Conservation (phyloP, 164 flowering plant genomes). For the Annona cherimola region DNA sequence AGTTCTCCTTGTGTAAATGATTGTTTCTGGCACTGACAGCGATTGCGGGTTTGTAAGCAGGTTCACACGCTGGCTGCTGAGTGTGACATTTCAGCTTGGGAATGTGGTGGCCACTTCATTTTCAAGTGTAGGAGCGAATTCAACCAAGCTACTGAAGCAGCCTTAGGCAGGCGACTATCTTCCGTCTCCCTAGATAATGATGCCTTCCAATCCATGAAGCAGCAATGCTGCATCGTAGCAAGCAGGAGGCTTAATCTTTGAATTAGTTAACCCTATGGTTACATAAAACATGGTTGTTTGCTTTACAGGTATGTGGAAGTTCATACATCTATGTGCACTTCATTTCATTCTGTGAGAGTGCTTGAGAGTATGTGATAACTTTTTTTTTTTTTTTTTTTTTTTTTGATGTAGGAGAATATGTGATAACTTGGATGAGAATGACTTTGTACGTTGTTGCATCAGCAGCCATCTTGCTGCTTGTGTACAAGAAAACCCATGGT, state of each 20-base stretch:
- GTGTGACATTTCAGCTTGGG: constrained; percentile 27
- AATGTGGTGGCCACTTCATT: constrained; percentile 30
- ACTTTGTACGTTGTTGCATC: no score
- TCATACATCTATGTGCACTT: no score
- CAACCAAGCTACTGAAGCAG: constrained; percentile 25
- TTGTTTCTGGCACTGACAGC: background rate
- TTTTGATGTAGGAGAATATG: no score
- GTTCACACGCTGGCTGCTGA: background rate
- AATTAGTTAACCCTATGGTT: no score
- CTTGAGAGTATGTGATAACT: no score
- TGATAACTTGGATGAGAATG: no score
- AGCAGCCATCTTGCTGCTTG: no score
- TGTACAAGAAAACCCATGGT: no score
- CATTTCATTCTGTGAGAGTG: no score
- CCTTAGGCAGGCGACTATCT: constrained; percentile 20
- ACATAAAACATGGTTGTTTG: no score
- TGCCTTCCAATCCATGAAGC: constrained; percentile 24
- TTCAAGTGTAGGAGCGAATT: constrained; percentile 20
- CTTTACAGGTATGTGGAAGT: no score
- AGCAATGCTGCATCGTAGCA: constrained; percentile 31
- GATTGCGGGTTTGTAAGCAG: background rate
- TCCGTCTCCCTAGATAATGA: constrained; percentile 19
- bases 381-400: no score
- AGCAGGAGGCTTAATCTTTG: constrained; percentile 5
- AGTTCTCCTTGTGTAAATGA: background rate